Conservation (phyloP, 306 rosid species). For the Styphnolobium japonicum region DNA sequence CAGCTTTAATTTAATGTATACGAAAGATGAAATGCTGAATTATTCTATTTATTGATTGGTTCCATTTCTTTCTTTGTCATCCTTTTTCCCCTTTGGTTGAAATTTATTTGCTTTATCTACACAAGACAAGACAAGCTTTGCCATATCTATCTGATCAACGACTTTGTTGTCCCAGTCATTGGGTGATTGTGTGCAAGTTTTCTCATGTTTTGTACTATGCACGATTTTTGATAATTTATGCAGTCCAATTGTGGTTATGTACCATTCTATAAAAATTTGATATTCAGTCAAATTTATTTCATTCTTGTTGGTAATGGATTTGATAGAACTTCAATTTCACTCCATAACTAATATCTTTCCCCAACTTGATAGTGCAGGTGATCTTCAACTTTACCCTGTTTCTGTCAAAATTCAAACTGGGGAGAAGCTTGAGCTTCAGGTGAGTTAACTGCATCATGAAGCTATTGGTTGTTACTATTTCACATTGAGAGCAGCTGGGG, state of each 20-base stretch:
- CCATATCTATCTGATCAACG: background rate
- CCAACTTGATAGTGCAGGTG: constrained; percentile 62
- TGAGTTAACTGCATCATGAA: constrained; percentile 36
- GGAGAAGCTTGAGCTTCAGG: constrained; percentile 97
- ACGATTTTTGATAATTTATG: background rate
- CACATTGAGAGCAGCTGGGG: background rate
- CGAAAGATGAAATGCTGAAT: background rate
- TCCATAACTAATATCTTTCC: constrained; percentile 12
- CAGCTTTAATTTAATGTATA: background rate
- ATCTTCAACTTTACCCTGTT: constrained; percentile 85
- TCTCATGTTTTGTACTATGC: background rate
- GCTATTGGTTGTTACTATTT: constrained; percentile 6
- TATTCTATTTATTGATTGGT: background rate
- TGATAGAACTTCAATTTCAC: background rate
- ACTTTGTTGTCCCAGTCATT: constrained; percentile 3
- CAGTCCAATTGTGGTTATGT: background rate
- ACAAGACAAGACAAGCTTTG: background rate
- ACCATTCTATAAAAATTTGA: background rate
- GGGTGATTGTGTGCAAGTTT: background rate
- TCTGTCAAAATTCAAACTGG: constrained; percentile 88
- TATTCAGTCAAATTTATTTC: background rate
- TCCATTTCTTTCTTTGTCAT: background rate
- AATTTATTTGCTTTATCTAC: background rate
- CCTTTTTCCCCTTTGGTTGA: background rate
- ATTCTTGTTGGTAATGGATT: background rate